Evolutionary conservation across 2,329 filamentous ascomycete species (phyloP), one percentile per base, ranked within the genome.

Genomic region (Cladophialophora exuberans): DNA sequence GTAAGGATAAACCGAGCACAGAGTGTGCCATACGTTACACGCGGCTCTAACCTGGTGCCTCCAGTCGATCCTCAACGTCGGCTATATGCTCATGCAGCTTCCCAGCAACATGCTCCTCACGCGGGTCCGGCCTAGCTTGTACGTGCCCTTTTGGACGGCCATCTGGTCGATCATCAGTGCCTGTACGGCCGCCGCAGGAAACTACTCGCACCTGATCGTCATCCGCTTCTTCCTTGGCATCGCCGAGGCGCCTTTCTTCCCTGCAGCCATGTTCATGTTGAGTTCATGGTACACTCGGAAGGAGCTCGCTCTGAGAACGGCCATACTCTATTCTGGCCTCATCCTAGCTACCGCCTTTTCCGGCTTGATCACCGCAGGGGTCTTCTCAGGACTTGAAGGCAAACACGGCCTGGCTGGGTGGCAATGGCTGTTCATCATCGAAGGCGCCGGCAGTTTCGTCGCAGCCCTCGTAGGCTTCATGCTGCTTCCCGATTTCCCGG

Each of bases 61-160:
- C n/a, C n/a, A n/a, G 31, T 80, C 78, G 46, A 84, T 91, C 60
- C 90, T 92, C 75, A 90, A 88, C 70, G 77, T 90, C 4, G 87
- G 87, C 0, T 89, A 87, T 67, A 86, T 89, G 28, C 65, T 90
- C 2, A 87, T 84, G 52, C 86, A 85, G 2, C 84, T 85, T 0
- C 83, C 84, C 1, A 70, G 89, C 28, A 77, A 75, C 13, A 85
- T 90, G 72, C 66, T 88, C 2, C 86, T 85, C 49, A 89, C 88
- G 72, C 83, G 81, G 56, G 86, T 79, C 64, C 84, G 85, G 0
- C 83, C 86, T 0, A 77, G 81, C 50, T 75, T 79, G 17, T 83
- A 86, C 7, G 72, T 90, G 31, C 31, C 31, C 3, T 15, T 13
- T 17, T 35, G 31, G 3, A 39, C 22, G 36, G 36, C 10, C 18